Evolutionary conservation across 108 stramenopile species (phyloP), one percentile per base, ranked within the genome.

Genomic region (Skeletonema marinoi): DNA sequence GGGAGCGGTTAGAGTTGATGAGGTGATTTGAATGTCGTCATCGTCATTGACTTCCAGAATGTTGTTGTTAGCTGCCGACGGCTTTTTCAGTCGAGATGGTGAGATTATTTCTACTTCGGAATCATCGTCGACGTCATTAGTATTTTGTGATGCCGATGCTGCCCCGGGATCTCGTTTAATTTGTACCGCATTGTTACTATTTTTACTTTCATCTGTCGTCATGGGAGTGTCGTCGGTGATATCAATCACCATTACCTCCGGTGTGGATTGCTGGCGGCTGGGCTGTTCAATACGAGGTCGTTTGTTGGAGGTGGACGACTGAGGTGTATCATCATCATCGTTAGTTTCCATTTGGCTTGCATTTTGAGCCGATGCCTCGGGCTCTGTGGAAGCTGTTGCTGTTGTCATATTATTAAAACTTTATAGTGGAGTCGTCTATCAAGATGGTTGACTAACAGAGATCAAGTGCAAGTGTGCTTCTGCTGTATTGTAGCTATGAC

Each of bases 1-100:
- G 14, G 90, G 86, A 78, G 88, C 88, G n/a, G 68, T 85, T 2
- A 78, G 14, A 39, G 60, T 88, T 41, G 78, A 76, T 12, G 77
- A 73, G 13, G 84, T 70, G 9, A 90, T 60, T 54, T 65, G 38
- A n/a, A 85, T 46, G 33, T 86, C 87, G n/a, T 84, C 84, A 14
- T 84, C 81, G 21, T 61, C 39, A 17, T 60, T n/a, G 4, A 29
- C 36, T n/a, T 71, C 46, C 0, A 31, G 7, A 36, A 25, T 50
- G 38, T 58, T 50, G 44, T 25, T 32, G 66, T 36, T 19, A 5
- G 14, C 31, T 56, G 9, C 25, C 25, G 54, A 0, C 54, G 54
- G 25, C 6, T 56, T 56, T 25, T 56, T 56, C 7, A 56, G 54
- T 21, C 54, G 54, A 29, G 54, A 56, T 25, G 54, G 54, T 56